Evolutionary conservation across 2,329 filamentous ascomycete species (phyloP), one percentile per base, ranked within the genome.

Genomic region (Aspergillus floridensis): DNA sequence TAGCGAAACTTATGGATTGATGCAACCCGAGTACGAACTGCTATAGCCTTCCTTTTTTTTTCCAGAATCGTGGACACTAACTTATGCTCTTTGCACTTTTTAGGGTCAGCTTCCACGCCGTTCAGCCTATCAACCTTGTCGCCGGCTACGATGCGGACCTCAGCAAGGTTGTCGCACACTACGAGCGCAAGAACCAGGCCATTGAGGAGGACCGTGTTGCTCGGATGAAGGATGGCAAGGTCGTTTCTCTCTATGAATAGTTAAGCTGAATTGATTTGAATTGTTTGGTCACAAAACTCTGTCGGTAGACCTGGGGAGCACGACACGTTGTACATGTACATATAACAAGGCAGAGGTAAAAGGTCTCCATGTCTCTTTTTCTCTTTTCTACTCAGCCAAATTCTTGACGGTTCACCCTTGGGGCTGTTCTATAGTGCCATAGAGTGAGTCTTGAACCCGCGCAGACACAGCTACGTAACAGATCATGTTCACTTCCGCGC

Each of bases 81-180:
- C 62, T 64, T 35, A 64, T 49, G 19, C 29, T 19, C 49, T 26
- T 57, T 31, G 29, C 53, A 49, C 24, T 57, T 59, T 59, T 51
- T 69, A 89, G 87, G 66, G 77, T 83, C 64, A 84, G 59, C 61
- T 67, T 89, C 76, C 88, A 89, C 70, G 74, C 77, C 22, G 83
- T 84, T 55, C 84, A 84, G 1, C 86, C 86, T 16, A 86, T 80
- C 74, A 90, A 90, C 69, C 82, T 88, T 57, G 76, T 81, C 32
- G 85, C 87, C 48, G 87, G 87, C 54, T 83, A 84, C 49, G 74
- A 81, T 57, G 82, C 81, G 52, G 82, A 87, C 69, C 77, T 90
- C 66, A 82, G 83, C 69, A 72, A 80, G 55, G 78, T 88, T 57
- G 84, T 87, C 60, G 83, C 81, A 31, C 85, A 88, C 76, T 89